A percentile compares a stretch with the other conserved stretches of the same genome.
These are phyloP conservation scores for Podospora pseudoanserina DNA, from an alignment of 495 filamentous ascomycete species.

Conservation along the genomic window DNA sequence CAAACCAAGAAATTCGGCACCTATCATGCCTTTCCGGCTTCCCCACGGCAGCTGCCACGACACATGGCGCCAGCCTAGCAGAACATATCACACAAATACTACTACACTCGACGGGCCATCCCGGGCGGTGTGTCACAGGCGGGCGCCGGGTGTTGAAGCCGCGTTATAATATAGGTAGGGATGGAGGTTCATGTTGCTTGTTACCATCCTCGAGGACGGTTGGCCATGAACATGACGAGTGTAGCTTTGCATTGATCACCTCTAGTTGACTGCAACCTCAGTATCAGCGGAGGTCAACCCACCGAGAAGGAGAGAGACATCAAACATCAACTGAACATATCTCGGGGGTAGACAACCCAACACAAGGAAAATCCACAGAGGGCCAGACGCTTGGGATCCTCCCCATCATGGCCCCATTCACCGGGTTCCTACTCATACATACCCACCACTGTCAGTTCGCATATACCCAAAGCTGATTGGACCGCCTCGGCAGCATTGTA, in stretches of 20 bases:
- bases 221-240: not conserved
- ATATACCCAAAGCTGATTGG: not conserved
- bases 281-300: not conserved
- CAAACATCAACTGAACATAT: too few species aligned
- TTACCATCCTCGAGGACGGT: not conserved
- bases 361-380: not conserved
- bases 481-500: not conserved
- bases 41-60: not conserved
- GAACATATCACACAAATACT: not conserved
- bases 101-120: not conserved
- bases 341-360: not conserved
- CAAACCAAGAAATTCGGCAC: not conserved
- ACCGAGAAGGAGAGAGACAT: not conserved
- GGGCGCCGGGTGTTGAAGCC: not conserved
- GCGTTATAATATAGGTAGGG: not conserved
- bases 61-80: not conserved
- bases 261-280: not conserved
- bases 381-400: not conserved
- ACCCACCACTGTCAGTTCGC: not conserved
- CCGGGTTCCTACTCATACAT: not conserved
- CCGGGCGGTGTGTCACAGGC: not conserved
- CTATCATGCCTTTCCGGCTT: not conserved
- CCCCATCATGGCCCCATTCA: not conserved
- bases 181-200: not conserved
- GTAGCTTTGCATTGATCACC: too few species aligned